Evolutionary conservation across 108 stramenopile species (phyloP).

Genomic region (Cyclotella sp.): DNA sequence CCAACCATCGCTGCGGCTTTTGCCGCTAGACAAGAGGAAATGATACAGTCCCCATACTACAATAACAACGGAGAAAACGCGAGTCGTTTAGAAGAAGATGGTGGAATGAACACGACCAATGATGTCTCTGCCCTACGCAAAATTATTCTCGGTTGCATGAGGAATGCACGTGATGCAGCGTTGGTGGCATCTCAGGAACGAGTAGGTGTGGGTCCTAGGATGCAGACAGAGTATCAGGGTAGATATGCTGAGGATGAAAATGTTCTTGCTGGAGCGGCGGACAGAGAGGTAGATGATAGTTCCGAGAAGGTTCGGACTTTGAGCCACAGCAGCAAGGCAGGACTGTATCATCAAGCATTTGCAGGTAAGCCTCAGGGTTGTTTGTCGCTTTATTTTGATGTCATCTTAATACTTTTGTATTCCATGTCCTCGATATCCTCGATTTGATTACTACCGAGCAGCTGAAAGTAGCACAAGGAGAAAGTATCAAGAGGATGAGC

Average conservation of each 20-base stretch:
- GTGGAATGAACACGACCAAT: constrained; percentile 54
- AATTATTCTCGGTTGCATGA: constrained; percentile 85
- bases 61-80: constrained; percentile 4
- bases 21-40: constrained; percentile 72
- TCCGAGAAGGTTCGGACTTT: neutral
- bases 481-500: neutral
- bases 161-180: constrained; percentile 67
- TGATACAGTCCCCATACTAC: constrained; percentile 30
- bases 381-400: neutral
- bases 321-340: constrained; percentile 1
- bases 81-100: constrained; percentile 16
- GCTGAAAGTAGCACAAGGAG: constrained; percentile 19
- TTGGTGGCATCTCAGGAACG: constrained; percentile 27
- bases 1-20: constrained; percentile 93
- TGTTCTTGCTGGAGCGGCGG: neutral
- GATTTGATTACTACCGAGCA: neutral
- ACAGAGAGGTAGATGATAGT: neutral
- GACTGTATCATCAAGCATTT: constrained; percentile 13
- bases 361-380: neutral
- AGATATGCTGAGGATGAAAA: constrained; percentile 13
- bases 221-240: constrained; percentile 10
- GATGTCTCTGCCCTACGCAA: constrained; percentile 78
- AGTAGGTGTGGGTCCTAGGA: neutral
- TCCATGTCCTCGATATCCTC: neutral
- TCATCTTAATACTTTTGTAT: neutral